Evolutionary conservation across 352 stramenopile genomes (phyloP), one percentile per base, ranked within the genome.

Genomic region (Chrysophaeum taylorii): DNA sequence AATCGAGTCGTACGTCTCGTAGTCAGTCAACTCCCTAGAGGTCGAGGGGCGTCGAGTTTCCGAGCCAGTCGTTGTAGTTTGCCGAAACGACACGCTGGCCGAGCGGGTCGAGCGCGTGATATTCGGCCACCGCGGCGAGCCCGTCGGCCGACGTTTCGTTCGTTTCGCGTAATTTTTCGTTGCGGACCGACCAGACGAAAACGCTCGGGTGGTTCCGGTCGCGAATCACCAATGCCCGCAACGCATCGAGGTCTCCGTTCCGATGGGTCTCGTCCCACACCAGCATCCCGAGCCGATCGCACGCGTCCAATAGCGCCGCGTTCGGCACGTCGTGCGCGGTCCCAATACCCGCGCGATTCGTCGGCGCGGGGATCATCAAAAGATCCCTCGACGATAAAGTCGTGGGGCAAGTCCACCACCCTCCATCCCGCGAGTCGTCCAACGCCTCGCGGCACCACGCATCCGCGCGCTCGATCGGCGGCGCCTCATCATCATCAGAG

Each of bases 241-340:
- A 23, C 52, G 39, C 68, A 25, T 54, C 64, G 33, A n/a, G 35
- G 39, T 72, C n/a, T 9, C 68, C 68, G 39, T 72, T 72, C 27
- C 41, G 60, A 54, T 72, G 68, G 33, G 42, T 72, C 23, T 72
- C 68, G 38, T 72, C 68, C 68, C 68, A 72, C 18, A 70, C 57
- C 21, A 72, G 18, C 33, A 72, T 70, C 9, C 68, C 68, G 4
- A 45, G n/a, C 9, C 52, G 21, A 57, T 68, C 33, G 9, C 36
- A 29, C 21, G 64, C 64, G 31, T 70, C 66, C 21, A 70, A 64
- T 67, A 70, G 23, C 36, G 68, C 68, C 21, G 68, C 35, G n/a
- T 42, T 54, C 12, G 57, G 25, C 18, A 35, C 33, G 52, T 72
- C 61, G 39, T 72, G 68, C 18, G 64, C 64, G 37, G 64, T 54